Evolutionary conservation across 169 alveolate genomes (phyloP).

Genomic region (Miamiensis avidus): DNA sequence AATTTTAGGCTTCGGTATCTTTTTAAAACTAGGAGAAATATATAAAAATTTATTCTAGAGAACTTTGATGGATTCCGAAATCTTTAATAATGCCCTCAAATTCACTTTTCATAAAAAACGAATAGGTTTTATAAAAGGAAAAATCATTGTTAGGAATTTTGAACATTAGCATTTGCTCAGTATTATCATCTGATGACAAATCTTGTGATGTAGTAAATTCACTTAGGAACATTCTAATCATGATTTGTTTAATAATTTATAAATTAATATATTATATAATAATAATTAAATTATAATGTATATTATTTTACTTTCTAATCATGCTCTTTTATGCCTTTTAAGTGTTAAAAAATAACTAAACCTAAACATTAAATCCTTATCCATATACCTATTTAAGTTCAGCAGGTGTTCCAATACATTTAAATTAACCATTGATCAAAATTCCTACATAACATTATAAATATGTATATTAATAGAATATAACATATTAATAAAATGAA

Average conservation of each 20-base stretch:
- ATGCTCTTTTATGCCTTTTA: neutral
- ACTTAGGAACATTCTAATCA: neutral
- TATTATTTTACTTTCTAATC: neutral
- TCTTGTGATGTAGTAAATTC: slow-evolving; percentile 9
- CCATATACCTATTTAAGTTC: slow-evolving; percentile 72
- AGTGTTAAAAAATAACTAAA: neutral
- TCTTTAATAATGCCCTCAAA: slow-evolving; percentile 3
- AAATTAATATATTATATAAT: too few species aligned
- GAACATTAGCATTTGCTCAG: neutral
- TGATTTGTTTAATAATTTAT: too few species aligned
- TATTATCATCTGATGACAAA: slow-evolving; percentile 16
- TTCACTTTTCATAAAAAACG: slow-evolving; percentile 11
- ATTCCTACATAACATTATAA: slow-evolving; percentile 24
- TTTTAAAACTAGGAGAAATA: slow-evolving; percentile 32
- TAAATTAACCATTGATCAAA: slow-evolving; percentile 74
- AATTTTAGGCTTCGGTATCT: neutral
- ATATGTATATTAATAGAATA: too few species aligned
- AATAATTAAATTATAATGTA: neutral
- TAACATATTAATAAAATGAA: too few species aligned
- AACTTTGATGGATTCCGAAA: slow-evolving; percentile 34
- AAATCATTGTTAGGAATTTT: slow-evolving; percentile 20
- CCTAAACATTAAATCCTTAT: slow-evolving; percentile 47
- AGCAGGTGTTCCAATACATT: slow-evolving; percentile 69
- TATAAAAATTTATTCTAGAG: slow-evolving; percentile 50
- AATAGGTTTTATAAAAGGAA: slow-evolving; percentile 25